Base-by-base conservation (phyloP, 2,329 filamentous ascomycete species). In the Phialemonium atrogriseum region DNA sequence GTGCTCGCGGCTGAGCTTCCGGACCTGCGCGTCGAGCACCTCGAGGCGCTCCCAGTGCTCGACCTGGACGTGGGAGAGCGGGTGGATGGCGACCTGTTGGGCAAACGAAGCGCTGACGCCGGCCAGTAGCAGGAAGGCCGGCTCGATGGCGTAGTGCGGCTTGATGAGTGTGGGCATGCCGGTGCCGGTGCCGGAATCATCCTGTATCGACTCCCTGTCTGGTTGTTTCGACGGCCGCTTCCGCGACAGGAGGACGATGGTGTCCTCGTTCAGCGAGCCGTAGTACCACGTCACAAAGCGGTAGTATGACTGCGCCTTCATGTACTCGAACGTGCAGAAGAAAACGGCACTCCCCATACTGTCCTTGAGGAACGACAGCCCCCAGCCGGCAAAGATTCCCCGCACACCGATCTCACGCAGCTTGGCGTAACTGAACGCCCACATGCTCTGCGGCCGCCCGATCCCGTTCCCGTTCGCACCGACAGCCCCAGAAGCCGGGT, bases 81-180 rank as follows among this genome's bases (percentile, higher is more conserved):
- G 83, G 44, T 85, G 78, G n/a, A 83, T 68, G 6, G 87, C 59
- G 2, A 74, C 43, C 44, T 86, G 81, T 48, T 84, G 81, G 1
- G 71, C 56, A 8, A 86, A 62, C 0, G 79, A 83, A 2, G 81
- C 83, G 35, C 72, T 64, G 31, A 81, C 66, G 14, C 83, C 83
- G 0, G 80, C 82, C 0, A 80, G 51, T 4, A 85, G 60, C 5
- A 88, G 59, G 46, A 87, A 87, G 25, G 70, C 63, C 4, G 83
- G 82, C 49, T 87, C 83, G 16, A 87, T 67, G 34, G 80, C 68
- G 50, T 85, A 88, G 48, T 88, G 80, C 4, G 83, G 83, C 5
- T 69, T 68, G 38, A 88, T 84, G 10, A 80, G 56, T 9, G 54
- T 57, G 5, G 58, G 59, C 10, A 56, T 49, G 12, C 25, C 17